A percentile compares a stretch with the other conserved stretches of the same genome.
phyloP scores from a whole-genome alignment of 2,329 filamentous ascomycete species.

The Mycogone perniciosa region DNA sequence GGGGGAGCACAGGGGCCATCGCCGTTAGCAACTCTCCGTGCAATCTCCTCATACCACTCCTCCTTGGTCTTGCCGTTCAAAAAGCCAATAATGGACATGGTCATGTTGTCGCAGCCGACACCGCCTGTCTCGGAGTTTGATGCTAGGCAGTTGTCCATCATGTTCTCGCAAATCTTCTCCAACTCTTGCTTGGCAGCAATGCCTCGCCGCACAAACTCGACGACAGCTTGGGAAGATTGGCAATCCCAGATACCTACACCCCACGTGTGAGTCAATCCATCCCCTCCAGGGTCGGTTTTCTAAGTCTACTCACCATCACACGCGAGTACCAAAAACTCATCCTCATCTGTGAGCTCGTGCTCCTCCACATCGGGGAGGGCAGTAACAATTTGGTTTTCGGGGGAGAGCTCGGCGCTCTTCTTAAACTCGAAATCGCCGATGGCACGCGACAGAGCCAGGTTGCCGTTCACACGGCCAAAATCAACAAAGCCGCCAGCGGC shows the following conservation, averaged over 20 bases:
- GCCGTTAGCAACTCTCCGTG: slow-evolving; percentile 87
- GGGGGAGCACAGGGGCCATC: slow-evolving; percentile 97
- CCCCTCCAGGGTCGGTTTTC: neutral
- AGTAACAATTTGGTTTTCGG: slow-evolving; percentile 98
- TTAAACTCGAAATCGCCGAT: slow-evolving; percentile 99
- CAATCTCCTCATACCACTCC: slow-evolving; percentile 96
- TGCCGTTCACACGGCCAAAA: slow-evolving; percentile 97
- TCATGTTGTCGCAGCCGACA: slow-evolving; percentile 99
- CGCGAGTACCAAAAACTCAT: slow-evolving; percentile 90
- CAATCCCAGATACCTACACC: slow-evolving; percentile 94
- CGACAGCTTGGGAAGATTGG: slow-evolving; percentile 93
- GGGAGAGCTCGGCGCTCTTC: slow-evolving; percentile 92
- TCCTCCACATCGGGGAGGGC: slow-evolving; percentile 91
- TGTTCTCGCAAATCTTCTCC: slow-evolving; percentile 95
- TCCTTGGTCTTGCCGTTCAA: slow-evolving; percentile 90
- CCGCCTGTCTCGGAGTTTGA: slow-evolving; percentile 97
- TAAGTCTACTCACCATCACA: slow-evolving; percentile 67
- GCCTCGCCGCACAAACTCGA: slow-evolving; percentile 93
- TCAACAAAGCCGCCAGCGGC: slow-evolving; percentile 97
- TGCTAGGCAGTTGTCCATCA: slow-evolving; percentile 99
- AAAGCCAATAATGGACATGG: slow-evolving; percentile 85
- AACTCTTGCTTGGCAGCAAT: slow-evolving; percentile 96
- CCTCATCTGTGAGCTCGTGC: slow-evolving; percentile 85
- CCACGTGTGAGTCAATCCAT: neutral
- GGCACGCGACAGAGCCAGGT: slow-evolving; percentile 89